Percentiles rank a stretch among this genome's conserved stretches.
phyloP scores from a whole-genome alignment of 1,284 basidiomycete genomes.

The Fomitopsis betulina region DNA sequence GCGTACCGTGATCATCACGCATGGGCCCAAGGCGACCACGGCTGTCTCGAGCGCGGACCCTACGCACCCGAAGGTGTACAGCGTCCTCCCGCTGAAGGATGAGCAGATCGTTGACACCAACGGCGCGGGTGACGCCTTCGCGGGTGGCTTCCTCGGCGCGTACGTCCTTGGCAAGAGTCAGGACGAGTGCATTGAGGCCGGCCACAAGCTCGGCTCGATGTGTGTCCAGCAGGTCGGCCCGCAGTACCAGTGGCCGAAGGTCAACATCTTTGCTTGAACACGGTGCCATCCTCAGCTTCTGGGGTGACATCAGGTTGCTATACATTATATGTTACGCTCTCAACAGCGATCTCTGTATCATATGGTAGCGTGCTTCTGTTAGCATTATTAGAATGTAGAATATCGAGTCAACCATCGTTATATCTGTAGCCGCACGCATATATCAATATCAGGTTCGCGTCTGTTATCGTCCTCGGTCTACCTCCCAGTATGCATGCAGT shows the following conservation, averaged over 20 bases:
- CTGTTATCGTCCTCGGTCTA: neutral
- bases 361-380: constrained; percentile 15
- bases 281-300: neutral
- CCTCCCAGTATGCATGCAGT: no score
- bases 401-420: constrained; percentile 25
- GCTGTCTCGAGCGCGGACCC: constrained; percentile 65
- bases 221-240: constrained; percentile 85
- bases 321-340: constrained; percentile 29
- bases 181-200: constrained; percentile 79
- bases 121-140: constrained; percentile 98
- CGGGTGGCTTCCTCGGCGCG: constrained; percentile 94
- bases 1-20: constrained; percentile 89
- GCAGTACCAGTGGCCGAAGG: constrained; percentile 78
- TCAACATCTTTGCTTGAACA: constrained; percentile 47
- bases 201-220: constrained; percentile 89
- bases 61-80: constrained; percentile 50
- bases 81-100: constrained; percentile 59
- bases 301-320: neutral
- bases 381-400: constrained; percentile 22
- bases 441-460: neutral
- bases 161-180: constrained; percentile 78
- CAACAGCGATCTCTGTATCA: constrained; percentile 34
- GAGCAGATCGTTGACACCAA: constrained; percentile 94
- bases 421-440: constrained; percentile 19
- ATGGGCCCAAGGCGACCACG: constrained; percentile 81